Conservation (phyloP, 768 basidiomycete species). For the Russula lepida region DNA sequence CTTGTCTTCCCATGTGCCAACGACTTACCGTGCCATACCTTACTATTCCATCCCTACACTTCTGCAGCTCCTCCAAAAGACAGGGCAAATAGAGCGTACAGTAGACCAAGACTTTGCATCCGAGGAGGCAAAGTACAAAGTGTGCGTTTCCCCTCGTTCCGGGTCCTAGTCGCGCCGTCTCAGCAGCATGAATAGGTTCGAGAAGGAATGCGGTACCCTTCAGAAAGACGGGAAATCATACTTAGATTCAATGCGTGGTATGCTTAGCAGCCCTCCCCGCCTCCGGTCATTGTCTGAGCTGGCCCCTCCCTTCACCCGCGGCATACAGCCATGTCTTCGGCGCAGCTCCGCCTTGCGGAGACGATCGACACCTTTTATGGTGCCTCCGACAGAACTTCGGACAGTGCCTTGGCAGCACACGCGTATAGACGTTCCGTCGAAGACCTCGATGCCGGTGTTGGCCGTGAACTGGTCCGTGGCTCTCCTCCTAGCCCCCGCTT, state of each 20-base stretch:
- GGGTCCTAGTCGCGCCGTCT: background rate
- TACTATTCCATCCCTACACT: background rate
- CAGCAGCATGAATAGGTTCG: constrained; percentile 48
- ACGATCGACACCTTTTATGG: constrained; percentile 91
- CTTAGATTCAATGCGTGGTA: constrained; percentile 89
- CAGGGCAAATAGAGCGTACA: constrained; percentile 94
- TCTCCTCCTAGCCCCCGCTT: background rate
- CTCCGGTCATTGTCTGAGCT: background rate
- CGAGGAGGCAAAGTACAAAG: constrained; percentile 84
- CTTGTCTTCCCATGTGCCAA: background rate
- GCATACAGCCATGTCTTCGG: constrained; percentile 75
- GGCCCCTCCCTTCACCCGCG: background rate
- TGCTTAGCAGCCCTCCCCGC: constrained; percentile 22
- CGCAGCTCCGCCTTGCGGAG: constrained; percentile 89
- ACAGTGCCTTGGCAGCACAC: constrained; percentile 94
- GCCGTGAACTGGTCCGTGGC: constrained; percentile 70
- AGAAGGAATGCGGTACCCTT: constrained; percentile 89
- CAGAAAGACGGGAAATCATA: constrained; percentile 96
- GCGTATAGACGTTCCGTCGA: constrained; percentile 94
- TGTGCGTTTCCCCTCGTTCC: constrained; percentile 43
- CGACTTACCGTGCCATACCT: constrained; percentile 14
- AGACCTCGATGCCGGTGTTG: constrained; percentile 80
- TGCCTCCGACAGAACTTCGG: constrained; percentile 72
- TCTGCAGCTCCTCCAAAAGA: constrained; percentile 85
- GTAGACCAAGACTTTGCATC: constrained; percentile 90